Evolutionary conservation across 1,284 basidiomycete genomes (phyloP), one percentile per base, ranked within the genome.

Genomic region (Pseudozyma thailandica): DNA sequence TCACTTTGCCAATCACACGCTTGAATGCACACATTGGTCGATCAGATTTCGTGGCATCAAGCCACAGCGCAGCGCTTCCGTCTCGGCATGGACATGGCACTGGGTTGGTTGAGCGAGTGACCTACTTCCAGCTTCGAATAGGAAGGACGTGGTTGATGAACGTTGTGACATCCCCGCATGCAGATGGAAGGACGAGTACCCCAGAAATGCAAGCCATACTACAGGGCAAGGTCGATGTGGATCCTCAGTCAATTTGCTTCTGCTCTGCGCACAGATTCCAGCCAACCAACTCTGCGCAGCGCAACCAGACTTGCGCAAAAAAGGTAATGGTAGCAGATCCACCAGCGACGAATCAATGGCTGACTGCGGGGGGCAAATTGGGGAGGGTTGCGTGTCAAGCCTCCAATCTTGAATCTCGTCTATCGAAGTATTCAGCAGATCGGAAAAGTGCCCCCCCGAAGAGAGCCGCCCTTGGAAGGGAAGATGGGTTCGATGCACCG

Each of bases 211-310:
- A 13, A 41, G 12, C 16, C 16, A 8, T 26, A 23, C 18, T 41
- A 25, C 4, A 21, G 37, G 20, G 23, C 46, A 48, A 25, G 38
- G 27, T 50, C 49, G 49, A 50, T 6, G 25, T 44, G 28, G 43
- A 44, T 16, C 1, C 16, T 44, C 4, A 18, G 10, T 10, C 41
- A 43, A 15, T 43, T 9, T 9, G 16, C 37, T n/a, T 20, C 37
- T 38, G 37, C 39, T 7, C 39, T 12, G 15, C 39, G 1, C n/a
- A 18, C 39, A 18, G 16, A 41, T 23, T 16, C 12, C 31, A 10
- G 31, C 31, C n/a, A n/a, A n/a, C n/a, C n/a, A n/a, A n/a, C n/a
- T n/a, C n/a, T n/a, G n/a, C n/a, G n/a, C n/a, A n/a, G n/a, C n/a
- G n/a, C n/a, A n/a, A n/a, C n/a, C n/a, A n/a, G n/a, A n/a, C n/a